These are phyloP conservation scores for Ricinus communis DNA, from an alignment of 345 rosid genomes.

Conservation along the genomic window DNA sequence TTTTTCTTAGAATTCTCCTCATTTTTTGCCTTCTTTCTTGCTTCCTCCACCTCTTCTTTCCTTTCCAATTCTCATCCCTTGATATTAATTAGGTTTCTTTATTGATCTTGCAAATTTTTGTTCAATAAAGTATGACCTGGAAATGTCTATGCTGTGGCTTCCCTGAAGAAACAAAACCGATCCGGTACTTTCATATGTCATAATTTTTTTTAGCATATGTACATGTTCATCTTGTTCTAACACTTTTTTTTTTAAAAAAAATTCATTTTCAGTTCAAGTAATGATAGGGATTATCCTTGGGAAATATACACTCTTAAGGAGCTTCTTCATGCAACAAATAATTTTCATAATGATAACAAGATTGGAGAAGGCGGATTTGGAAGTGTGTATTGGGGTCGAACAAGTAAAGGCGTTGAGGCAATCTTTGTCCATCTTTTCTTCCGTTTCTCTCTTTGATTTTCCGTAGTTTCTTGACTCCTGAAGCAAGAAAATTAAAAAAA, in stretches of 20 bases:
- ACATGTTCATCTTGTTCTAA: too few relatives aligned
- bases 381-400: constrained; percentile 67
- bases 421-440: neutral
- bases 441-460: neutral
- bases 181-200: too few relatives aligned
- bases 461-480: neutral
- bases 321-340: constrained; percentile 62
- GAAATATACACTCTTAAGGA: constrained; percentile 52
- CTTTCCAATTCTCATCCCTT: neutral
- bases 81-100: too few relatives aligned
- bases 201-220: too few relatives aligned
- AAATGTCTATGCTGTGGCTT: constrained; percentile 26
- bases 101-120: too few relatives aligned
- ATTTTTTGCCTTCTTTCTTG: constrained; percentile 10
- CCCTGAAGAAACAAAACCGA: constrained; percentile 13
- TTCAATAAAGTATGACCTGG: constrained; percentile 22
- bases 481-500: neutral
- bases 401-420: constrained; percentile 66
- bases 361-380: constrained; percentile 77
- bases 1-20: constrained; percentile 15
- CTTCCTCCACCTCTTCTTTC: constrained; percentile 4
- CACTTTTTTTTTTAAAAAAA: neutral
- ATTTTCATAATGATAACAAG: constrained; percentile 60
- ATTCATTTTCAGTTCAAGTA: constrained; percentile 17
- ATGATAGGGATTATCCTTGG: constrained; percentile 53